Percentiles rank a stretch among this genome's conserved stretches.
phyloP scores from a whole-genome alignment of 2,329 filamentous ascomycete genomes.

The Akanthomyces lecanii region DNA sequence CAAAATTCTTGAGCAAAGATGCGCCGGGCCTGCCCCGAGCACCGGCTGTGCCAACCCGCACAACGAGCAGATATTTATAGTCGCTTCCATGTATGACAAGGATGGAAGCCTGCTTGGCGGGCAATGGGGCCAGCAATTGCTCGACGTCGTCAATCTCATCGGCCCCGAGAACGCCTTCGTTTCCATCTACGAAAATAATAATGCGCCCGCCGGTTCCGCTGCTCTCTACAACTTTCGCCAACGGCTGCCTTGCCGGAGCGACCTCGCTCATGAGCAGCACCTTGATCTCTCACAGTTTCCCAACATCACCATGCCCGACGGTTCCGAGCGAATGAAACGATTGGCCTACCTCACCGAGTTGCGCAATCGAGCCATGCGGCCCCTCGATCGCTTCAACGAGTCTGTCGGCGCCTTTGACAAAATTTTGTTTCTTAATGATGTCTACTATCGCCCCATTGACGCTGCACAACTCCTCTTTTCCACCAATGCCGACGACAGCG shows the following conservation, averaged over 20 bases:
- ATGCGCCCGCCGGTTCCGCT: slow-evolving; percentile 50
- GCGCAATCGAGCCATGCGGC: slow-evolving; percentile 64
- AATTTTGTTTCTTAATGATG: slow-evolving; percentile 65
- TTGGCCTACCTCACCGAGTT: slow-evolving; percentile 70
- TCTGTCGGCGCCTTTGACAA: slow-evolving; percentile 46
- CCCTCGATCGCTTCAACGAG: slow-evolving; percentile 49
- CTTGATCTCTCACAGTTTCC: slow-evolving; percentile 54
- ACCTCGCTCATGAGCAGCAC: slow-evolving; percentile 57
- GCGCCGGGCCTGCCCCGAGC: slow-evolving; percentile 24
- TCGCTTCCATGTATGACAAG: slow-evolving; percentile 64
- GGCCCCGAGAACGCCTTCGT: slow-evolving; percentile 65
- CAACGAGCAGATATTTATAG: slow-evolving; percentile 68
- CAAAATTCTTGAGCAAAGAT: slow-evolving; percentile 28
- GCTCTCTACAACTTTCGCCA: slow-evolving; percentile 52
- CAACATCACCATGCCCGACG: slow-evolving; percentile 58
- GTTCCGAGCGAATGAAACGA: slow-evolving; percentile 62
- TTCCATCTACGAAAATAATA: slow-evolving; percentile 70
- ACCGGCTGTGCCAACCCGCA: slow-evolving; percentile 36
- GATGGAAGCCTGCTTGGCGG: slow-evolving; percentile 57
- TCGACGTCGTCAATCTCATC: slow-evolving; percentile 60
- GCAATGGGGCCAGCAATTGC: slow-evolving; percentile 58
- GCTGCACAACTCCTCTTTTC: slow-evolving; percentile 57
- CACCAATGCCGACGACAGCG: slow-evolving; percentile 50
- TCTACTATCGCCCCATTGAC: slow-evolving; percentile 49
- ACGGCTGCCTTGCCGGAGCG: slow-evolving; percentile 41